Base-by-base conservation (phyloP, 306 rosid genomes). In the Lathyrus sativus region DNA sequence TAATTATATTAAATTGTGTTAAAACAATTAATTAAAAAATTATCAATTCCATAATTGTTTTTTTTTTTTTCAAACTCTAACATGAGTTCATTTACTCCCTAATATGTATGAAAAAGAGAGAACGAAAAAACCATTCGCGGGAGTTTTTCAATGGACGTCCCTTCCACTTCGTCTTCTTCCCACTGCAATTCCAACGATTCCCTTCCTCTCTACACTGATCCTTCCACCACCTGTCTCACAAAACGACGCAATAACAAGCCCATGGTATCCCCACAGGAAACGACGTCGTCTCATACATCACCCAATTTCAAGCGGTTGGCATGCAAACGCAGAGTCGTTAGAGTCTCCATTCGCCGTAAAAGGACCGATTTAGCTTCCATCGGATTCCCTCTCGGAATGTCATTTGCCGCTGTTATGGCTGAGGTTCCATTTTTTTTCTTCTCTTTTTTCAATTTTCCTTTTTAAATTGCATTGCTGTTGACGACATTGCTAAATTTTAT, bases 351-450 rank as follows among this genome's bases (percentile, higher is more conserved):
- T 42, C 84, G 85, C 50, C 86, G 87, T 11, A 72, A 29, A 62
- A 73, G 76, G 71, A 64, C 68, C 7, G 74, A 73, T 12, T 76
- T 87, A 0, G 77, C 80, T 18, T 68, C 84, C 4, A 80, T 93
- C 57, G 91, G 91, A 48, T 80, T 83, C 65, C 92, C 86, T 42
- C 78, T 90, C 11, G 98, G 96, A 62, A 90, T 93, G 89, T 88
- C 96, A 0, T 79, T 93, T 33, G 98, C 96, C 0, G 91, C 95
- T 29, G 83, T 92, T 56, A 71, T 85, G 60, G 84, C 87, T 35
- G 88, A 88, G 96, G 98, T 92, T 37, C 15, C 11, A 1, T 18
- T 9, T 17, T 33, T 17, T 7, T 31, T 2, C 0, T 35, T 58
- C 13, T n/a, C 9, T 6, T 13, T 55, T 1, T 4, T 33, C 9